phyloP scores from a whole-genome alignment of 2,329 filamentous ascomycete species.

The Didymella exigua region DNA sequence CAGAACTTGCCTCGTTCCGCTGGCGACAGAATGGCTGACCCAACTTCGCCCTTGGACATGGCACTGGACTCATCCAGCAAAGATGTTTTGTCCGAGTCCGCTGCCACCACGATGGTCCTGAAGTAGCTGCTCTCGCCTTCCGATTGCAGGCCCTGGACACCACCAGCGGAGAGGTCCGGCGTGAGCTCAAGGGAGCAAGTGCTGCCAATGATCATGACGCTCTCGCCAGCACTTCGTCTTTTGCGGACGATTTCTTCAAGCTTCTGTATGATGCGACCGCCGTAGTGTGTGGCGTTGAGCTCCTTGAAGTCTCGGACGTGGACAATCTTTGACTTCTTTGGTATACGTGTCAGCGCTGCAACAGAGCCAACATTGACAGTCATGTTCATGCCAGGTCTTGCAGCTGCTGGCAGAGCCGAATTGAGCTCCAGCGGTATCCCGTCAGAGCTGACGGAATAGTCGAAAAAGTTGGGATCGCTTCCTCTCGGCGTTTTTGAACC shows the following conservation, averaged over 20 bases:
- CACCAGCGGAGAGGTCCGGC: slow-evolving; percentile 50
- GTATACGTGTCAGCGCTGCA: slow-evolving; percentile 21
- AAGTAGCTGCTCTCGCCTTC: slow-evolving; percentile 42
- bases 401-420: slow-evolving; percentile 26
- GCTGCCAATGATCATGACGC: slow-evolving; percentile 80
- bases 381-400: slow-evolving; percentile 22
- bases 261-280: slow-evolving; percentile 70
- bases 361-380: slow-evolving; percentile 28
- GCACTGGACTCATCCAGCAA: slow-evolving; percentile 21
- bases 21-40: slow-evolving; percentile 16
- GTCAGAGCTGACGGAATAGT: slow-evolving; percentile 33
- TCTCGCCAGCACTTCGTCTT: slow-evolving; percentile 72
- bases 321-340: slow-evolving; percentile 66
- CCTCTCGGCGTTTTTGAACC: slow-evolving; percentile 2
- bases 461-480: slow-evolving; percentile 36
- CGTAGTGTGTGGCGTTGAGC: slow-evolving; percentile 71
- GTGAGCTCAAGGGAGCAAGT: slow-evolving; percentile 62
- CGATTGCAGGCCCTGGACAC: slow-evolving; percentile 55
- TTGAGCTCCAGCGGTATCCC: slow-evolving; percentile 33
- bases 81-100: slow-evolving; percentile 23
- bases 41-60: slow-evolving; percentile 10
- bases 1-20: slow-evolving; percentile 33
- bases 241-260: slow-evolving; percentile 74
- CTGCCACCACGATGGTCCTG: slow-evolving; percentile 44
- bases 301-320: slow-evolving; percentile 83